Evolutionary conservation across 2,329 filamentous ascomycete genomes (phyloP), one percentile per base, ranked within the genome.

Genomic region (Pestalotiopsis fici): DNA sequence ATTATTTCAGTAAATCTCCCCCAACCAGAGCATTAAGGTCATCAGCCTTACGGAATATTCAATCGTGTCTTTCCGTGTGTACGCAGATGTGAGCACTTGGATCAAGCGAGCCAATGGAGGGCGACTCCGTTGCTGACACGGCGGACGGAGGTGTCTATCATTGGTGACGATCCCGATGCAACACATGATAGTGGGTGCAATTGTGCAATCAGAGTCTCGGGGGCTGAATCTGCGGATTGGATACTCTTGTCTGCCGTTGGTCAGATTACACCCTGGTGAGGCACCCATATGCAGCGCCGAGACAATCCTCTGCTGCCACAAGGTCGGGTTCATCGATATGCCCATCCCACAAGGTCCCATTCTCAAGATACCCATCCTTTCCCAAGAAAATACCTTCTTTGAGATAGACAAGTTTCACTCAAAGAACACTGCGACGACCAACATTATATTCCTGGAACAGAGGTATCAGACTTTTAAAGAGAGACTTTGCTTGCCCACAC

Each of bases 191-290:
- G 47, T 18, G 37, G 55, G 25, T 63, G 60, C 25, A n/a, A 50
- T 64, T 55, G 62, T 47, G 27, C 62, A 64, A 64, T 56, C n/a
- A 25, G 11, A 50, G 13, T 55, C 25, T 21, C 57, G 63, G 63
- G 35, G 50, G 63, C 63, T 43, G 63, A 64, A 64, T 25, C 31
- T 21, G 31, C 63, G 27, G 61, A 43, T 23, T 54, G 47, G 39
- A 47, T 11, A 28, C 12, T 27, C 31, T 57, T 50, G 18, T 47
- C 63, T 65, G 63, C 63, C 59, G 63, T 65, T 65, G 63, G 63
- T 59, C 63, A 65, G 54, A 21, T 37, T 28, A 18, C 28, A 60
- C 31, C 11, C 27, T 31, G 15, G n/a, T 27, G 11, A 31, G 15
- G 25, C 62, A 39, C 23, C 31, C 54, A 50, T 37, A 59, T 54